These are phyloP conservation scores for Penicillium argentinense DNA, from an alignment of 495 filamentous ascomycete genomes.

Conservation along the genomic window DNA sequence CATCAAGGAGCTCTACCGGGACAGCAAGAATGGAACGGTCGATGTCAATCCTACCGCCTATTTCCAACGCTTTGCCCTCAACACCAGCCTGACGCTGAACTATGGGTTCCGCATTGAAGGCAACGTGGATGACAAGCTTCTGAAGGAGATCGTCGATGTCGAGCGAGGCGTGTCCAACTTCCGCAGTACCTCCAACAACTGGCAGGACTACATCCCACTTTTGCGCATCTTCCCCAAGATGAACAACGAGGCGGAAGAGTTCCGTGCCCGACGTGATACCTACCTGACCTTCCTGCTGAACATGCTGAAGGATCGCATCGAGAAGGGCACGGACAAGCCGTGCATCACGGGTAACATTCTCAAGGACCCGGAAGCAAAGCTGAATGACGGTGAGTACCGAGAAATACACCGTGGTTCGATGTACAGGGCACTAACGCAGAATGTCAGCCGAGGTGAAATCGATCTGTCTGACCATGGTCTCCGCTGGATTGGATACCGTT, in stretches of 20 bases:
- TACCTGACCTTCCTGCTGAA: conserved; percentile 60
- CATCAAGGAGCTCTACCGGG: conserved; percentile 62
- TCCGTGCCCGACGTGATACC: conserved; percentile 52
- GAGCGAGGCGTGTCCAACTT: conserved; percentile 65
- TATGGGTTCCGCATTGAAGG: conserved; percentile 64
- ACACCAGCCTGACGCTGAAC: conserved; percentile 65
- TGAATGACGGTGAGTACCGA: conserved; percentile 53
- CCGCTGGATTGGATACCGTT: conserved; percentile 68
- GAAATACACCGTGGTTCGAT: background rate
- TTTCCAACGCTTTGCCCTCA: conserved; percentile 67
- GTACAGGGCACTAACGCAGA: conserved; percentile 1
- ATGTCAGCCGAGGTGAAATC: conserved; percentile 63
- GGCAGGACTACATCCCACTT: conserved; percentile 69
- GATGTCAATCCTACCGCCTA: conserved; percentile 66
- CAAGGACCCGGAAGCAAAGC: conserved; percentile 61
- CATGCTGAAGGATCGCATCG: conserved; percentile 60
- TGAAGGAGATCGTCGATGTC: conserved; percentile 63
- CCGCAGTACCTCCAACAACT: conserved; percentile 66
- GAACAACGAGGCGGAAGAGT: conserved; percentile 53
- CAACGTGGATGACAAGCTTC: conserved; percentile 55
- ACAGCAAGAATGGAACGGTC: conserved; percentile 52
- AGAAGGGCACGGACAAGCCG: conserved; percentile 62
- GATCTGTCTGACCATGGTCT: conserved; percentile 75
- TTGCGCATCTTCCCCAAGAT: conserved; percentile 57
- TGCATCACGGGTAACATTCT: conserved; percentile 70